A percentile compares a stretch with the other conserved stretches of the same genome.
Evolutionary conservation across 495 filamentous ascomycete genomes (phyloP).

Genomic region (Penicillium daleae): DNA sequence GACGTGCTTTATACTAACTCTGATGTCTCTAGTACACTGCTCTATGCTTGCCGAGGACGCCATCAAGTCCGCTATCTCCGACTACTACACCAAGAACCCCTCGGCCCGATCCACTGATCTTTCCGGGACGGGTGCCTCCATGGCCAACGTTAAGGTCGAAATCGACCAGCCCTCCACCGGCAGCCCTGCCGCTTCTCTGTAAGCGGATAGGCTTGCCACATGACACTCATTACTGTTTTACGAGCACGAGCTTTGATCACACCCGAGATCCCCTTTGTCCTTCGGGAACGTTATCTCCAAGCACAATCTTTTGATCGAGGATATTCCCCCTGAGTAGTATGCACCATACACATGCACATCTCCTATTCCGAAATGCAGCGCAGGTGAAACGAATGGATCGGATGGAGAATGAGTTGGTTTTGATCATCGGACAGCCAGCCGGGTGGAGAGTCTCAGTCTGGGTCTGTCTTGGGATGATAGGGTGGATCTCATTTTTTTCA

Average conservation of each 20-base stretch:
- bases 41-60: constrained; percentile 99
- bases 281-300: constrained; percentile 4
- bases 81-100: constrained; percentile 96
- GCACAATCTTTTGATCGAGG: constrained; percentile 32
- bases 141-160: too few relatives aligned
- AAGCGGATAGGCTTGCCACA: constrained; percentile 17
- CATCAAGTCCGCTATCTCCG: constrained; percentile 97
- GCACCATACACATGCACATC: not conserved
- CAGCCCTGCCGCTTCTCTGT: constrained; percentile 33
- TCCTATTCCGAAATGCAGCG: constrained; percentile 9
- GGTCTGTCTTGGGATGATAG: constrained; percentile 11
- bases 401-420: constrained; percentile 2
- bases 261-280: too few relatives aligned
- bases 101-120: constrained; percentile 72
- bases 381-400: not conserved
- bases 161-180: constrained; percentile 35
- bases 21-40: constrained; percentile 73
- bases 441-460: not conserved
- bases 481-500: constrained; percentile 11
- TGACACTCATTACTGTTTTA: constrained; percentile 16
- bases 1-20: constrained; percentile 16
- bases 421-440: not conserved
- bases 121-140: constrained; percentile 65
- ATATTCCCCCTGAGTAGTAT: not conserved
- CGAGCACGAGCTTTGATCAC: not conserved